Evolutionary conservation across 2,329 filamentous ascomycete species (phyloP).

Genomic region (Fusarium udum): DNA sequence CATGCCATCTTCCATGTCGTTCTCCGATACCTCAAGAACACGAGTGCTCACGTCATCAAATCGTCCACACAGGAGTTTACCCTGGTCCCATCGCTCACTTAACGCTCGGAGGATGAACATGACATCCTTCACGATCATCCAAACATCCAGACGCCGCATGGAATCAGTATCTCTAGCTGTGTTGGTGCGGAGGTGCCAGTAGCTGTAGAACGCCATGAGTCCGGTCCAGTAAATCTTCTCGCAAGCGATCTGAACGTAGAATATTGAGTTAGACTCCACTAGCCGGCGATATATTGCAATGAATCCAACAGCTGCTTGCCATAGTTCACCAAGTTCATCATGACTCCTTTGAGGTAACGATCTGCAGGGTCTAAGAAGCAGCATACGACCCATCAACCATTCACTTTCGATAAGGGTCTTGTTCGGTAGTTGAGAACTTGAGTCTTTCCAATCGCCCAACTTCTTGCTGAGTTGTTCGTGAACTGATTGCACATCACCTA

Average conservation of each 20-base stretch:
- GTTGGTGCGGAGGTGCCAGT: background rate
- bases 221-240: slow-evolving; percentile 12
- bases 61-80: background rate
- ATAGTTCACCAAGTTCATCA: background rate
- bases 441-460: slow-evolving; percentile 1
- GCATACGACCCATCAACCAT: slow-evolving; percentile 16
- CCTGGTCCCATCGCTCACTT: slow-evolving; percentile 13
- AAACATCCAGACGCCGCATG: background rate
- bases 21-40: background rate
- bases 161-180: accelerated
- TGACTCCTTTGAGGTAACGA: background rate
- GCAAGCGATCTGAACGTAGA: slow-evolving; percentile 6
- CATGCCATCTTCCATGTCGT: accelerated
- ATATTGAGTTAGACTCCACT: slow-evolving; percentile 6
- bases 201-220: background rate
- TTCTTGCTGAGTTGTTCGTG: background rate
- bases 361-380: background rate
- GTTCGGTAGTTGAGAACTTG: slow-evolving; percentile 1
- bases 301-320: background rate
- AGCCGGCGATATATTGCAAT: background rate
- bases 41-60: background rate
- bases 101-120: background rate
- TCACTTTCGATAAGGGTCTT: slow-evolving; percentile 4
- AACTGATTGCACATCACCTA: accelerated
- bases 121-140: slow-evolving; percentile 1